Conservation (phyloP, 768 basidiomycete species). For the Tephrocybe sp. region DNA sequence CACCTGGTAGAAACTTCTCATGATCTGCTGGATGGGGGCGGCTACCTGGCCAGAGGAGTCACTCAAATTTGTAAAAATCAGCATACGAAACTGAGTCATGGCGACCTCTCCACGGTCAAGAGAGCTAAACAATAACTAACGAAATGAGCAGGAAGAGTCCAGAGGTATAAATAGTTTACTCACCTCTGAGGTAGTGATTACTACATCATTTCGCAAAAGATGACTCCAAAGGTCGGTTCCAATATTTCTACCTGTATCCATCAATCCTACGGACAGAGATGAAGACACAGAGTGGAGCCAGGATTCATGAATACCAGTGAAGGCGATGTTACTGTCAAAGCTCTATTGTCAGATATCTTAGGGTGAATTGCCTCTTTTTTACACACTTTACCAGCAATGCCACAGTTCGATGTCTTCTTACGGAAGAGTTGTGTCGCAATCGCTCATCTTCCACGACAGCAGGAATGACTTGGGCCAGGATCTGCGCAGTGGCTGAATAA, state of each 20-base stretch:
- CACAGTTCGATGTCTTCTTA: slow-evolving; percentile 23
- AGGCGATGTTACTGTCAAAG: slow-evolving; percentile 20
- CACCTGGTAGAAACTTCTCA: slow-evolving; percentile 44
- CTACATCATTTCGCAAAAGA: slow-evolving; percentile 31
- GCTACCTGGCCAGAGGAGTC: slow-evolving; percentile 35
- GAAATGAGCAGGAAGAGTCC: slow-evolving; percentile 2
- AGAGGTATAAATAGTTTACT: slow-evolving; percentile 13
- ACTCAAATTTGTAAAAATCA: slow-evolving; percentile 40
- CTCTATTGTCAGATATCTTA: neutral
- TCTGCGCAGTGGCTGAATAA: slow-evolving; percentile 24
- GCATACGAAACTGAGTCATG: slow-evolving; percentile 42
- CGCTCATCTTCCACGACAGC: slow-evolving; percentile 29
- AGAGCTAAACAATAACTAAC: slow-evolving; percentile 40
- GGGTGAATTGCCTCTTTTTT: neutral
- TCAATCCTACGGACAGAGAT: too few relatives aligned
- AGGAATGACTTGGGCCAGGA: slow-evolving; percentile 26
- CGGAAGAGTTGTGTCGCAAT: slow-evolving; percentile 14
- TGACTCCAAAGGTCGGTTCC: slow-evolving; percentile 24
- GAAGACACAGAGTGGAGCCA: too few relatives aligned
- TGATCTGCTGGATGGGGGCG: slow-evolving; percentile 40
- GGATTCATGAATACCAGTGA: too few relatives aligned
- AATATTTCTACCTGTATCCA: slow-evolving; percentile 28
- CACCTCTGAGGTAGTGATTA: slow-evolving; percentile 42
- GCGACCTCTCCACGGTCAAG: slow-evolving; percentile 35
- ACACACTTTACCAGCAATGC: slow-evolving; percentile 34